phyloP scores from a whole-genome alignment of 371 early-diverging fungal genomes.

The Rhizopus arrhizus region DNA sequence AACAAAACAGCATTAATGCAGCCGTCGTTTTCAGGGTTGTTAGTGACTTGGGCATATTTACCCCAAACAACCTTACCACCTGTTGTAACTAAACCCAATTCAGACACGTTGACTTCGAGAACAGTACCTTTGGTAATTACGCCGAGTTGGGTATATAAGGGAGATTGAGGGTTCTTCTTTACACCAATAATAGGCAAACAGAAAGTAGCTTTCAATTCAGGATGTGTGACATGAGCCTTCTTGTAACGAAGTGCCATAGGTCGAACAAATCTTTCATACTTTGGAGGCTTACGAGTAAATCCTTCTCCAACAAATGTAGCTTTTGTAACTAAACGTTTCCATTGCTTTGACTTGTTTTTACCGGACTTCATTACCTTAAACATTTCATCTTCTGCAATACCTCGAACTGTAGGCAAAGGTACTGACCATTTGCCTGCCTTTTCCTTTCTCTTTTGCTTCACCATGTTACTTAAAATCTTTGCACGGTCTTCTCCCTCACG shows the following conservation, averaged over 20 bases:
- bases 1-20: conserved; percentile 95
- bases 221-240: conserved; percentile 99
- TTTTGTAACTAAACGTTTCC: conserved; percentile 99
- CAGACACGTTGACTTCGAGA: conserved; percentile 93
- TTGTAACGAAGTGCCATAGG: conserved; percentile 99
- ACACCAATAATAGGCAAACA: conserved; percentile 98
- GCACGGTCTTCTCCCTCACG: conserved; percentile 97
- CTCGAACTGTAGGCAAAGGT: conserved; percentile 98
- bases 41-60: conserved; percentile 98
- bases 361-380: conserved; percentile 98
- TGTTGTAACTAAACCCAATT: conserved; percentile 98
- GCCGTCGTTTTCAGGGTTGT: conserved; percentile 96
- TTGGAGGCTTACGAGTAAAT: conserved; percentile 99
- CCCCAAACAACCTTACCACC: conserved; percentile 99
- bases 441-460: conserved; percentile 99
- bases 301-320: conserved; percentile 99
- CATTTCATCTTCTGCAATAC: conserved; percentile 99
- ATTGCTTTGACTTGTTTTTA: conserved; percentile 93
- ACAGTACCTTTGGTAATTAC: conserved; percentile 99
- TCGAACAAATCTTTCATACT: conserved; percentile 99
- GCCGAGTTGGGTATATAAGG: conserved; percentile 98
- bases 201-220: conserved; percentile 99
- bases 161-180: conserved; percentile 99
- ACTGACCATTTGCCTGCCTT: conserved; percentile 99
- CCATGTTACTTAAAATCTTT: conserved; percentile 97